phyloP scores from a whole-genome alignment of 2,329 filamentous ascomycete genomes.

The Calonectria hongkongensis region DNA sequence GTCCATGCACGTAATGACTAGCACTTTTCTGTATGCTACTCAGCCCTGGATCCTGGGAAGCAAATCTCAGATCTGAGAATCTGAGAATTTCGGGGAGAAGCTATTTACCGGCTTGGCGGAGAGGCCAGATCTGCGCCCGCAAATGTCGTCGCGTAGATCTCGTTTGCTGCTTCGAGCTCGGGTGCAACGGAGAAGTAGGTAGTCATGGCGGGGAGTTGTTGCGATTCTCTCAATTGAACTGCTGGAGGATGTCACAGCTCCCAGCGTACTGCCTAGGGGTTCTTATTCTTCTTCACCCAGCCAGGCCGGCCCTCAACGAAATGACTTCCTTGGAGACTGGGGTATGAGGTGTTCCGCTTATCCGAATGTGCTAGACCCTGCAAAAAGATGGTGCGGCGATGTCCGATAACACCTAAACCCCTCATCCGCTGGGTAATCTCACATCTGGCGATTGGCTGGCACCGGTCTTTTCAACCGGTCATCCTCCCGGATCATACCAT shows the following conservation, averaged over 20 bases:
- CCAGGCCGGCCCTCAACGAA: constrained; percentile 34
- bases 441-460: constrained; percentile 45
- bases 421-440: constrained; percentile 39
- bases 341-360: constrained; percentile 39
- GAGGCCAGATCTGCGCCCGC: constrained; percentile 48
- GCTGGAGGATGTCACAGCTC: constrained; percentile 22
- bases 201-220: constrained; percentile 37
- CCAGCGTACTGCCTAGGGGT: constrained; percentile 30
- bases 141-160: constrained; percentile 48
- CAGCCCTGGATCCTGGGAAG: constrained; percentile 43
- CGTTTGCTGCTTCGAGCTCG: constrained; percentile 52
- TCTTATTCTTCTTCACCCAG: constrained; percentile 37
- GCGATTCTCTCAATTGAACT: constrained; percentile 37
- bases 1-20: constrained; percentile 85
- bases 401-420: constrained; percentile 46
- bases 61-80: constrained; percentile 11
- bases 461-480: constrained; percentile 32
- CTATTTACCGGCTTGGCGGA: constrained; percentile 49
- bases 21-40: constrained; percentile 56
- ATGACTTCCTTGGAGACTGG: constrained; percentile 9
- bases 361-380: constrained; percentile 42
- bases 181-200: constrained; percentile 39
- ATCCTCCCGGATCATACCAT: constrained; percentile 49
- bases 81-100: not conserved
- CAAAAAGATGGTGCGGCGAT: constrained; percentile 35